Base-by-base conservation (phyloP, 208 protist genomes). In the Crithidia sp. region DNA sequence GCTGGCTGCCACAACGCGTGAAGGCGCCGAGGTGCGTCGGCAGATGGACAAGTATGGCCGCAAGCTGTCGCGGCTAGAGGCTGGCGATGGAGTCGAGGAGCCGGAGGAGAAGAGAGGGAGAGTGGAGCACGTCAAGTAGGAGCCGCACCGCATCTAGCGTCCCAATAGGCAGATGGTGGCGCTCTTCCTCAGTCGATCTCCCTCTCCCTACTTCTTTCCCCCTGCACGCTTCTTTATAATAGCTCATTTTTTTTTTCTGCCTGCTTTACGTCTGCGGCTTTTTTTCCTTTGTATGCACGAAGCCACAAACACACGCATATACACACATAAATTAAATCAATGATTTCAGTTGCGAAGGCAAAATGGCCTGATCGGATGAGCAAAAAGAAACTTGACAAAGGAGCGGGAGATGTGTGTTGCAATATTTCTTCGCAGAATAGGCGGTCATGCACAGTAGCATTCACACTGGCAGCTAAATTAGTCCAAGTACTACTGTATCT, bases 41-140 rank as follows among this genome's bases (percentile, higher is more conserved):
- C 75, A 91, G 55, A 76, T 89, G 17, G 84, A 88, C 28, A 87
- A 86, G 67, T 91, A 90, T 68, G 75, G 40, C n/a, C 78, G 80
- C 36, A 91, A 89, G 66, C 54, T 92, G 52, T 55, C 76, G 13
- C 79, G 81, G 9, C 40, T 80, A 41, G 58, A 69, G 5, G 17
- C 12, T n/a, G 47, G 50, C 3, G 44, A 55, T 8, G 58, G 43
- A 8, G 47, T 12, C 3, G 39, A 50, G 16, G 41, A 59, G 13
- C 19, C 19, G 37, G 7, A 50, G 37, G 17, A 39, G 4, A 7
- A 13, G 63, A 7, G 61, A 19, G 7, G 47, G 13, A 13, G 55
- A 28, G 36, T 7, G 16, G 6, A 17, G 2, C 6, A 12, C 14
- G 14, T 12, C 50, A 19, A 55, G 50, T 19, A 0, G 8, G 50